Conservation (phyloP, 768 basidiomycete species). For the Calocybe gangraenosa region DNA sequence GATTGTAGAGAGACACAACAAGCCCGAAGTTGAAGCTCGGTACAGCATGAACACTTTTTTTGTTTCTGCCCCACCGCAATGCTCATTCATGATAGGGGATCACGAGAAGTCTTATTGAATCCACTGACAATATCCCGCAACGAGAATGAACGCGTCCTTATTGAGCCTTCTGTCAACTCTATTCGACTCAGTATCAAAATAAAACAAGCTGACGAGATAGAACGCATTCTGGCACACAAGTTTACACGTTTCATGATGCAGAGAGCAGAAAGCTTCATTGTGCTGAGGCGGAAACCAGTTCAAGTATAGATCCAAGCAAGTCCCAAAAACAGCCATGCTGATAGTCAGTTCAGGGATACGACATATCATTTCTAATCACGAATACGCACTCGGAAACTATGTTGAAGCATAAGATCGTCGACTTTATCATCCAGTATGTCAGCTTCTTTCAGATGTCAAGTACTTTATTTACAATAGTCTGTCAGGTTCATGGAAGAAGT, state of each 20-base stretch:
- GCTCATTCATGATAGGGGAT: conserved; percentile 48
- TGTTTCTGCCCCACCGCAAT: background rate
- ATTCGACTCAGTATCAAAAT: conserved; percentile 97
- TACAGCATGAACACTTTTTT: conserved; percentile 23
- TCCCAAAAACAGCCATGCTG: background rate
- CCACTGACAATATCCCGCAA: conserved; percentile 94
- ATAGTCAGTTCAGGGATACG: conserved; percentile 72
- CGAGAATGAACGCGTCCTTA: conserved; percentile 94
- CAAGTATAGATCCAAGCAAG: conserved; percentile 43
- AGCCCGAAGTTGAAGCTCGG: conserved; percentile 92
- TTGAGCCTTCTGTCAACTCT: conserved; percentile 97
- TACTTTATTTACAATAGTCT: too few relatives aligned
- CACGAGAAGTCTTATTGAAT: conserved; percentile 92
- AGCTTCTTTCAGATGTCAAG: conserved; percentile 1
- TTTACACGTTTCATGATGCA: conserved; percentile 99
- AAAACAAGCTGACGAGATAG: conserved; percentile 99
- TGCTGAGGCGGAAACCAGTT: conserved; percentile 92
- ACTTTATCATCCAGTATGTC: conserved; percentile 96
- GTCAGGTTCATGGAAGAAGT: conserved; percentile 97
- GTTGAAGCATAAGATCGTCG: conserved; percentile 99
- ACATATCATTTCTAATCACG: conserved; percentile 97
- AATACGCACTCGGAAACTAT: conserved; percentile 97
- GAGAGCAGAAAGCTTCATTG: conserved; percentile 95
- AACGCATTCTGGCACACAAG: conserved; percentile 94
- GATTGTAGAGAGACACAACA: conserved; percentile 97